Evolutionary conservation across 192 early-diverging fungal genomes (phyloP), one percentile per base, ranked within the genome.

Genomic region (Pilaira anomala): DNA sequence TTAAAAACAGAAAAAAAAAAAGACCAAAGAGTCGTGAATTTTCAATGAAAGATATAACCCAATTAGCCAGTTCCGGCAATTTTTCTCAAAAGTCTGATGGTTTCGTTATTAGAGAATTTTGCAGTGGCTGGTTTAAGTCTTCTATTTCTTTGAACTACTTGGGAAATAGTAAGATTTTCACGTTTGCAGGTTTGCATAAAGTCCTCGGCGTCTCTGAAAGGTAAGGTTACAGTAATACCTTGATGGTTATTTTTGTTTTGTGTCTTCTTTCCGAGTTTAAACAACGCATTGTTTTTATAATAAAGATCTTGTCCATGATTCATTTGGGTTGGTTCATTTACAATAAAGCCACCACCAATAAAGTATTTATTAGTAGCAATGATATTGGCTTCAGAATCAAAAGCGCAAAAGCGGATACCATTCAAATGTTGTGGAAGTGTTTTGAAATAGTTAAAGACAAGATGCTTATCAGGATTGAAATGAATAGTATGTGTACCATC

Each of bases 341-440:
- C 90, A 7, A 98, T 92, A 81, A 98, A 98, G 3, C 96, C 96
- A 24, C 94, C 94, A 72, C 94, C 93, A 59, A 90, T 93, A 79
- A 95, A 96, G 81, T 92, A 98, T 71, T 98, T 94, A 75, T 96
- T 94, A 39, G 91, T 93, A 3, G 92, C 94, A 62, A 93, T 80
- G 79, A 97, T 79, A 60, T 94, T 89, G 22, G 90, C 91, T 14
- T 87, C 65, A 21, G 71, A 68, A 73, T 95, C 87, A 70, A 90
- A 94, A 16, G 88, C 91, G 30, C 91, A 90, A 66, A 98, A 93
- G 11, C 96, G 87, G 87, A 98, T 91, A 59, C 96, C 96, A 73
- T 98, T 98, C 7, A 94, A 93, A 70, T 98, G 96, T 60, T 93
- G 90, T 7, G 94, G 96, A 9, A 98, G 77, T 6, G 87, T 85